phyloP scores from a whole-genome alignment of 192 early-diverging fungal species.

The Backusella liffmaniae region DNA sequence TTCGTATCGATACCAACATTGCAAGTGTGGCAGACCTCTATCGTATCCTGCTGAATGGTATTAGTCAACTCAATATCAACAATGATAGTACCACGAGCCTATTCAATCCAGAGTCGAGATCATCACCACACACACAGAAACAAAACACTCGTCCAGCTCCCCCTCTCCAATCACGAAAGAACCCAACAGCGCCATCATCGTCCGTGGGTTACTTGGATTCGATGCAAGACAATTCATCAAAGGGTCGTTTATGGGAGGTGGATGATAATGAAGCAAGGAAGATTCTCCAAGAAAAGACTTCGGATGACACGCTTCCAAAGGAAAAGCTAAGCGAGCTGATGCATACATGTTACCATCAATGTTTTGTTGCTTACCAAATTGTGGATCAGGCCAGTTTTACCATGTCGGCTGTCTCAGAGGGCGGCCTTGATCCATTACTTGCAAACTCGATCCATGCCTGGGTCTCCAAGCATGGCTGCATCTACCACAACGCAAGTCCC shows the following conservation, averaged over 20 bases:
- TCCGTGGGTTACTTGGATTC: not conserved
- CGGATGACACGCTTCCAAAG: slow-evolving; percentile 29
- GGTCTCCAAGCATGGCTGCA: slow-evolving; percentile 40
- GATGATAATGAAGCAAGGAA: slow-evolving; percentile 36
- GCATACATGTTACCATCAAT: slow-evolving; percentile 32
- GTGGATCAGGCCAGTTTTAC: slow-evolving; percentile 34
- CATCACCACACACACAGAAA: not conserved
- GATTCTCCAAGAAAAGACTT: slow-evolving; percentile 32
- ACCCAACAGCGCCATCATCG: not conserved
- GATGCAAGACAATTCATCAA: not conserved
- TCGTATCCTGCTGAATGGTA: slow-evolving; percentile 39
- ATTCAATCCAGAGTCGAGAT: slow-evolving; percentile 38
- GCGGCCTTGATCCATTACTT: slow-evolving; percentile 32
- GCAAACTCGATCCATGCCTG: slow-evolving; percentile 42
- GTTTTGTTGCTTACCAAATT: slow-evolving; percentile 40
- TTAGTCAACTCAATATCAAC: slow-evolving; percentile 43
- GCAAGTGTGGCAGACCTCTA: slow-evolving; percentile 44
- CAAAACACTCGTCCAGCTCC: not conserved
- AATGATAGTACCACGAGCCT: slow-evolving; percentile 35
- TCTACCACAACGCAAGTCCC: slow-evolving; percentile 32
- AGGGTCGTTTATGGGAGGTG: slow-evolving; percentile 40
- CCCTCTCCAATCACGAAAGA: not conserved
- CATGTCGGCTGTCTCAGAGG: slow-evolving; percentile 12
- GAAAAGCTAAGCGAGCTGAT: slow-evolving; percentile 32
- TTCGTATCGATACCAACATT: slow-evolving; percentile 44